Evolutionary conservation across 2,329 filamentous ascomycete species (phyloP).

Genomic region (Fusarium duplospermum): DNA sequence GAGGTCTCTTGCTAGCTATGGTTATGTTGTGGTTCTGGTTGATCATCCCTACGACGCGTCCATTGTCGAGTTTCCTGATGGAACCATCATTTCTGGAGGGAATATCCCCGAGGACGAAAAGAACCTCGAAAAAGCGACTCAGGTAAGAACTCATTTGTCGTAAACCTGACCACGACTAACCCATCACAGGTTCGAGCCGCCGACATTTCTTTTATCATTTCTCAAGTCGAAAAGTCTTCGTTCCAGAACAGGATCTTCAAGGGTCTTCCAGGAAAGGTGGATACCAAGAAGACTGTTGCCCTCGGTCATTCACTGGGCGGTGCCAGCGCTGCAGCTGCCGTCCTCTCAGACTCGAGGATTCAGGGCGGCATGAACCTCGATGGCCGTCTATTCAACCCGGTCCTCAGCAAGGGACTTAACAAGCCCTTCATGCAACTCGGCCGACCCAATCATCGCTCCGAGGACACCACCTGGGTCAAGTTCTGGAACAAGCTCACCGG

Average conservation of each 20-base stretch:
- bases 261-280: conserved; percentile 38
- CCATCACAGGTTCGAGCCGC: conserved; percentile 45
- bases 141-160: conserved; percentile 7
- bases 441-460: conserved; percentile 41
- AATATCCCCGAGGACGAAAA: conserved; percentile 21
- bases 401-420: conserved; percentile 41
- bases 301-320: conserved; percentile 56
- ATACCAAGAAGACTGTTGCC: conserved; percentile 46
- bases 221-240: conserved; percentile 43
- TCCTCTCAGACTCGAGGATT: conserved; percentile 48
- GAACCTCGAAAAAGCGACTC: conserved; percentile 30
- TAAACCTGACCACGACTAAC: accelerated
- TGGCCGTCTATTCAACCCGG: conserved; percentile 50
- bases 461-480: conserved; percentile 48
- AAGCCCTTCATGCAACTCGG: conserved; percentile 49
- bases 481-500: conserved; percentile 46
- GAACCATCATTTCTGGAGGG: conserved; percentile 38
- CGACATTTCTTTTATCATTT: conserved; percentile 54
- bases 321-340: conserved; percentile 49
- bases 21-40: conserved; percentile 59
- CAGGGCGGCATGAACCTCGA: conserved; percentile 55
- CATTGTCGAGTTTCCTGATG: conserved; percentile 61
- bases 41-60: conserved; percentile 61
- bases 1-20: conserved; percentile 58
- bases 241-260: conserved; percentile 29